Conservation (phyloP, 768 basidiomycete species). For the Panellus pusillus region DNA sequence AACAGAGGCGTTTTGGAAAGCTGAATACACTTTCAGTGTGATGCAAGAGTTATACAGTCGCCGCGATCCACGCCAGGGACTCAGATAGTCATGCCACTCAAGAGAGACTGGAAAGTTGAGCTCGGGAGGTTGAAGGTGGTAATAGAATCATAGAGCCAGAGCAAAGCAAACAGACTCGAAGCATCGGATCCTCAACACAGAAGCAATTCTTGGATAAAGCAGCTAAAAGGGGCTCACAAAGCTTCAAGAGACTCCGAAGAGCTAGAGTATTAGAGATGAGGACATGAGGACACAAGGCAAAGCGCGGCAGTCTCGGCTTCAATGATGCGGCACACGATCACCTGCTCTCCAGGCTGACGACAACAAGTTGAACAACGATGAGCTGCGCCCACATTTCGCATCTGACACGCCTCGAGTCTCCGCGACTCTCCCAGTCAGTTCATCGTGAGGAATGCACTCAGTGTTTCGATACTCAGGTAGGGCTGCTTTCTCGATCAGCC, state of each 20-base stretch:
- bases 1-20: conserved; percentile 7
- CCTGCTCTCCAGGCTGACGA: background rate
- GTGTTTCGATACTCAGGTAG: conserved; percentile 92
- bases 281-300: background rate
- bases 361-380: conserved; percentile 33
- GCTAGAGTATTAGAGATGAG: background rate
- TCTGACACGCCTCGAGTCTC: conserved; percentile 51
- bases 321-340: background rate
- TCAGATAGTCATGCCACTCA: background rate
- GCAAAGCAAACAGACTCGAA: too few species aligned
- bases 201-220: too few species aligned
- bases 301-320: background rate
- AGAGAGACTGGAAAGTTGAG: too few species aligned
- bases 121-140: too few species aligned
- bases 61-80: conserved; percentile 1
- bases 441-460: conserved; percentile 96
- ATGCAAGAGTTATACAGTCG: conserved; percentile 11
- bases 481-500: conserved; percentile 8
- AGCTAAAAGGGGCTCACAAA: too few species aligned
- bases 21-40: conserved; percentile 6
- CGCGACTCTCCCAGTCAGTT: conserved; percentile 68
- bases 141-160: too few species aligned
- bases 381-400: conserved; percentile 56
- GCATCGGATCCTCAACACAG: too few species aligned
- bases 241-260: background rate